Evolutionary conservation across 2,329 filamentous ascomycete genomes (phyloP).

Genomic region (Aspergillus tanneri): DNA sequence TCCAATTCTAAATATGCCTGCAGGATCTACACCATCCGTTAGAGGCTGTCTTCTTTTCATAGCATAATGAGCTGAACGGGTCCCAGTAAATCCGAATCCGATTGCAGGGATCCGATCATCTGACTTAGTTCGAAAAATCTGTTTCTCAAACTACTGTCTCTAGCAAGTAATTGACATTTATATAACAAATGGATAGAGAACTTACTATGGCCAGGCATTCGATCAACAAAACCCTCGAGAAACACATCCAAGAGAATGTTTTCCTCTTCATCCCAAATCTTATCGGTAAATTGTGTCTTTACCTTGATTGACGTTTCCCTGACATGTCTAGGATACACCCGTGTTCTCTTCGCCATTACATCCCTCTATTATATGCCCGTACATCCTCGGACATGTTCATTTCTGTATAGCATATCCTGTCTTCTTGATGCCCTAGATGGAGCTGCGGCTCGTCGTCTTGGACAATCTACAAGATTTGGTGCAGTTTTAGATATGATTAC

Average conservation of each 20-base stretch:
- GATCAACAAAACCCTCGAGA: no score
- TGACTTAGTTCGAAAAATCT: no score
- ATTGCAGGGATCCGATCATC: no score
- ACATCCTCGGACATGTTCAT: constrained; percentile 86
- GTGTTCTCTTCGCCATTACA: constrained; percentile 74
- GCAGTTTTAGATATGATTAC: constrained; percentile 97
- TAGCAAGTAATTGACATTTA: no score
- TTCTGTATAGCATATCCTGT: constrained; percentile 81
- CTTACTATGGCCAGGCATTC: no score
- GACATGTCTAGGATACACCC: constrained; percentile 61
- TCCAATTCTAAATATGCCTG: no score
- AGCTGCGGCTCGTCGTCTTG: constrained; percentile 75
- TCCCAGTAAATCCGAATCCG: no score
- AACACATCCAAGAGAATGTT: constrained; percentile 70
- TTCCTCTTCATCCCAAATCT: constrained; percentile 76
- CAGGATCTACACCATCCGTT: no score
- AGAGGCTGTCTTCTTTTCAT: no score
- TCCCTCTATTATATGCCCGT: constrained; percentile 97
- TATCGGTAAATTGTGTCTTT: constrained; percentile 58
- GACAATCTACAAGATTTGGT: constrained; percentile 89
- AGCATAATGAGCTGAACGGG: no score
- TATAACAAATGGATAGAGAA: no score
- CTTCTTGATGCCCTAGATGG: constrained; percentile 91
- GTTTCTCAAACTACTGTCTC: no score
- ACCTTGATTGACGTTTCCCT: neutral